Conservation (phyloP, 2,329 filamentous ascomycete species). For the Ophiostoma fasciatum region DNA sequence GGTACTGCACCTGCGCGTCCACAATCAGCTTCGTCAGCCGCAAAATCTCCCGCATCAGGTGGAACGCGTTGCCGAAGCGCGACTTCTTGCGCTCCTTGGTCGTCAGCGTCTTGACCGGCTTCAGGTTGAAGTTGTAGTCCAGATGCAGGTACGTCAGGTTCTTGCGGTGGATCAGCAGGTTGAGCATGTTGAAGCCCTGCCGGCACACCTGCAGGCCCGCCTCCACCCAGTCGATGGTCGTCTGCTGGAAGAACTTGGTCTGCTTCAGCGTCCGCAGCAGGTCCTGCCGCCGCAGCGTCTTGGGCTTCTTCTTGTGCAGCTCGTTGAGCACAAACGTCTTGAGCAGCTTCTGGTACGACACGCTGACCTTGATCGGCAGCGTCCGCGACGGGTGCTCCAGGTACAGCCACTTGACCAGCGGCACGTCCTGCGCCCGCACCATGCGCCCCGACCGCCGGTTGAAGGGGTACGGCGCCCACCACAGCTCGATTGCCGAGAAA, state of each 20-base stretch:
- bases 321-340: slow-evolving; percentile 96
- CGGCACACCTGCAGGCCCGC: slow-evolving; percentile 95
- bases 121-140: slow-evolving; percentile 98
- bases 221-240: slow-evolving; percentile 98
- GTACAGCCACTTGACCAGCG: slow-evolving; percentile 96
- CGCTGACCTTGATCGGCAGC: slow-evolving; percentile 90
- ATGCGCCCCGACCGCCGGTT: slow-evolving; percentile 86
- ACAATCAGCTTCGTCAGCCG: slow-evolving; percentile 95
- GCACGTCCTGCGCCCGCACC: slow-evolving; percentile 94
- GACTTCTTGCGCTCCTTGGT: slow-evolving; percentile 99
- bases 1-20: slow-evolving; percentile 95
- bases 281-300: slow-evolving; percentile 90
- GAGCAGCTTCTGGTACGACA: slow-evolving; percentile 94
- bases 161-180: slow-evolving; percentile 92
- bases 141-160: slow-evolving; percentile 96
- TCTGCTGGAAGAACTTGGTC: slow-evolving; percentile 99
- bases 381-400: slow-evolving; percentile 79
- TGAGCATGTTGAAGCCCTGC: slow-evolving; percentile 98
- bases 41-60: slow-evolving; percentile 95
- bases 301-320: slow-evolving; percentile 87
- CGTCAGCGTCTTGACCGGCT: slow-evolving; percentile 95
- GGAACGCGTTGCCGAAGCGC: slow-evolving; percentile 96
- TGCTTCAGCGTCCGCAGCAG: slow-evolving; percentile 78
- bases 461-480: slow-evolving; percentile 98
- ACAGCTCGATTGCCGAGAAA: slow-evolving; percentile 77